Percentiles rank a stretch among this genome's conserved stretches.
Evolutionary conservation across 2,329 filamentous ascomycete species (phyloP).

Genomic region (Cladosporium austrohemisphaericum): DNA sequence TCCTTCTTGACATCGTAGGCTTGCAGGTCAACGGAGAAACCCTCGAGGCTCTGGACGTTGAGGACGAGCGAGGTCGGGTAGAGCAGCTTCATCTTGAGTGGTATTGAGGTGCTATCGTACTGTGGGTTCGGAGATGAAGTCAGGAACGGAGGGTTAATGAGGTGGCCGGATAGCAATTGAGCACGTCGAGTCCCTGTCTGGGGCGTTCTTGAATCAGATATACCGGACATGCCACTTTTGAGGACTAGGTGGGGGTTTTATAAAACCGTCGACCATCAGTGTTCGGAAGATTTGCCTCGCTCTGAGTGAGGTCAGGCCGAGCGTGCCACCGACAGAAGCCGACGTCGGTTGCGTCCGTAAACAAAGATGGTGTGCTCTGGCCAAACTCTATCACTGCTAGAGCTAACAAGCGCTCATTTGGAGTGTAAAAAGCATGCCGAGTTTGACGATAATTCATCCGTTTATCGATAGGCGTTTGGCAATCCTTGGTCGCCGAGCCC

Average conservation of each 20-base stretch:
- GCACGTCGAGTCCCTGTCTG: conserved; percentile 4
- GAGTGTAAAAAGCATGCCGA: neutral
- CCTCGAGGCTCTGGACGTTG: conserved; percentile 53
- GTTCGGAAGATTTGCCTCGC: conserved; percentile 14
- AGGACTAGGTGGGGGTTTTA: conserved; percentile 7
- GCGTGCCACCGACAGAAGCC: conserved; percentile 10
- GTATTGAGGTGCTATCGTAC: neutral
- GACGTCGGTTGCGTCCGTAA: conserved; percentile 2
- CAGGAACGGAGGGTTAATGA: conserved; percentile 4
- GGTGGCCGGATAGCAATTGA: conserved; percentile 3
- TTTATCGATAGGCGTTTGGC: conserved; percentile 7
- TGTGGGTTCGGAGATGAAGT: neutral
- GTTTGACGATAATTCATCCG: neutral
- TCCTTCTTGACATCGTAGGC: conserved; percentile 56
- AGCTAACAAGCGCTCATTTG: neutral
- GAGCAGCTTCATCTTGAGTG: conserved; percentile 57
- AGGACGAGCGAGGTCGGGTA: conserved; percentile 62
- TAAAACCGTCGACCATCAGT: neutral
- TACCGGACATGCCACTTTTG: conserved; percentile 11
- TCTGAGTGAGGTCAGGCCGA: conserved; percentile 13
- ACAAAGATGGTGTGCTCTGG: neutral
- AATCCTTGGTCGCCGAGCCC: conserved; percentile 3
- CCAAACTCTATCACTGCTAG: neutral
- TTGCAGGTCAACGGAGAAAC: conserved; percentile 56
- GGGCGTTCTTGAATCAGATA: neutral